Base-by-base conservation (phyloP, 108 stramenopile genomes). In the Nitzschia sp. region DNA sequence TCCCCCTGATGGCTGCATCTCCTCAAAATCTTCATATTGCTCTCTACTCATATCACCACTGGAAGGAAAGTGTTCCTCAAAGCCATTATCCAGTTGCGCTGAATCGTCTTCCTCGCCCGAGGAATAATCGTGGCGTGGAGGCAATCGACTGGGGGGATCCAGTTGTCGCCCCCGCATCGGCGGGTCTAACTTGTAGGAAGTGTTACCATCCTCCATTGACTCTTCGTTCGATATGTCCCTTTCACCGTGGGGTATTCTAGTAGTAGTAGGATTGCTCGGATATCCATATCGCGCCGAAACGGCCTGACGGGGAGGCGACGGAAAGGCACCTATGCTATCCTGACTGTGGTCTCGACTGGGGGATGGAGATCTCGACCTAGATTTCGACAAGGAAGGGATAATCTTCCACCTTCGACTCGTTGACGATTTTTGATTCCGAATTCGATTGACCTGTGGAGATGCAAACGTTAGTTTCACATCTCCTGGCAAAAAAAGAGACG, bases 321-420 rank as follows among this genome's bases (percentile, higher is more conserved):
- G 27, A 49, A 32, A 48, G 6, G 64, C 64, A 5, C 31, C 64
- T 15, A 25, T 47, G 2, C 27, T 6, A 0, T 68, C 66, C 46
- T 2, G 1, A 32, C 29, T 66, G 28, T 28, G 48, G 2, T 18
- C 28, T 6, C 59, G 46, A 51, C 19, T 32, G 19, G 61, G 59
- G 27, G 64, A 65, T 13, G 6, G 35, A 1, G 66, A 56, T 2
- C 36, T 6, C 15, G 66, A 68, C 24, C 38, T 25, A n/a, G 64
- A 51, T 6, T 21, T 24, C 27, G 66, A 68, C 21, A 68, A 4
- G 0, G 66, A 68, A 24, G 66, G 66, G 42, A 68, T 70, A 21
- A 60, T 48, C 4, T 60, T 70, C 69, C 69, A 70, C 33, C 47
- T 33, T 23, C 69, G 53, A 8, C 69, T 47, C 38, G 55, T 53